These are phyloP conservation scores for Patellifolia procumbens DNA, from an alignment of 179 eudicot species.

Conservation along the genomic window DNA sequence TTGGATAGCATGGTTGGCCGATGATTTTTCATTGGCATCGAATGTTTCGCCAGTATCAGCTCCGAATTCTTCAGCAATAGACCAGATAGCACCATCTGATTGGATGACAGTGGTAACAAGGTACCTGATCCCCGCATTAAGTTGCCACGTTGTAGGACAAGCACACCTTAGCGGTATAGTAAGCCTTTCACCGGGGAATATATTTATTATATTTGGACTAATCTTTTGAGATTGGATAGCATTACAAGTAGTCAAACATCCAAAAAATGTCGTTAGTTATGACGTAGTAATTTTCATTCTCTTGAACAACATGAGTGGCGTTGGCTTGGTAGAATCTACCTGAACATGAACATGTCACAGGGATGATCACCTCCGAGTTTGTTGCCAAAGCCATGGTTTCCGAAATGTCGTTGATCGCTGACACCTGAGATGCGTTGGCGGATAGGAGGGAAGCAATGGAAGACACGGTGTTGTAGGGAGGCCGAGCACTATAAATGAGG, in stretches of 20 bases:
- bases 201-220: slow-evolving; percentile 21
- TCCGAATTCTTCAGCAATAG: slow-evolving; percentile 31
- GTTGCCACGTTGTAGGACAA: slow-evolving; percentile 58
- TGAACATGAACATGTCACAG: slow-evolving; percentile 53
- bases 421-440: slow-evolving; percentile 37
- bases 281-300: slow-evolving; percentile 27
- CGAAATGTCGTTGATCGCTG: slow-evolving; percentile 50
- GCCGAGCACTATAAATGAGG: slow-evolving; percentile 52
- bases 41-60: slow-evolving; percentile 35
- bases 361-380: slow-evolving; percentile 47
- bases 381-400: slow-evolving; percentile 30
- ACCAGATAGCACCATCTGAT: slow-evolving; percentile 26
- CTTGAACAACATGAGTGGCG: slow-evolving; percentile 33
- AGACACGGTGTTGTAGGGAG: slow-evolving; percentile 44
- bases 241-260: too few species aligned
- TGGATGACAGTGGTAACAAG: slow-evolving; percentile 50
- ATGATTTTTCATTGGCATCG: slow-evolving; percentile 43
- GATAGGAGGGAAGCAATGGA: too few species aligned
- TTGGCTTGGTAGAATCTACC: slow-evolving; percentile 49
- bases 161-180: slow-evolving; percentile 63
- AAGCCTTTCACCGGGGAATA: slow-evolving; percentile 31
- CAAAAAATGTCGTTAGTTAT: too few species aligned
- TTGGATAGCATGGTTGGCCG: slow-evolving; percentile 36
- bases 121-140: slow-evolving; percentile 36
- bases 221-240: too few species aligned